These are phyloP conservation scores for Calonectria pseudoreteaudii DNA, from an alignment of 2,329 filamentous ascomycete genomes.

Conservation along the genomic window DNA sequence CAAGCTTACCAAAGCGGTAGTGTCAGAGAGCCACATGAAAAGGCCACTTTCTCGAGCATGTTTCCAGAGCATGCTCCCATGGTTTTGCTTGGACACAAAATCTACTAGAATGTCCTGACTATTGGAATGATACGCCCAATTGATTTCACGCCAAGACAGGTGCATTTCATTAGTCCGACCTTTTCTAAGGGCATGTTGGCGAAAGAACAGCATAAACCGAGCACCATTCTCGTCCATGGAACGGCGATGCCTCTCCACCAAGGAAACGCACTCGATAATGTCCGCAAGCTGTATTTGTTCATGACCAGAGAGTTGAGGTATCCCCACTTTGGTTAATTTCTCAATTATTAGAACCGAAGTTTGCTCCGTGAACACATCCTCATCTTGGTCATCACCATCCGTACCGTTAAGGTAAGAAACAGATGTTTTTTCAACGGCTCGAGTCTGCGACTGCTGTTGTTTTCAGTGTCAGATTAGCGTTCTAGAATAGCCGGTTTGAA, in stretches of 20 bases:
- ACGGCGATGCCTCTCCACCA: conserved; percentile 86
- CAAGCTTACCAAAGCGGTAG: conserved; percentile 75
- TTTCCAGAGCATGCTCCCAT: conserved; percentile 85
- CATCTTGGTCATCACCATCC: conserved; percentile 60
- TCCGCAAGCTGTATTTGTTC: conserved; percentile 89
- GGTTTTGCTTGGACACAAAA: conserved; percentile 83
- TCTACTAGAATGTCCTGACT: conserved; percentile 92
- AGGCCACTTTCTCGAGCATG: conserved; percentile 88
- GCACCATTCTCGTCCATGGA: conserved; percentile 93
- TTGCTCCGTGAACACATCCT: conserved; percentile 76
- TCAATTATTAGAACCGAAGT: conserved; percentile 79
- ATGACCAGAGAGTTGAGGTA: conserved; percentile 84
- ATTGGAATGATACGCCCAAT: conserved; percentile 85
- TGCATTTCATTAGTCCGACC: conserved; percentile 72
- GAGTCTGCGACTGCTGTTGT: conserved; percentile 31
- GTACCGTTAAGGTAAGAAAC: conserved; percentile 52
- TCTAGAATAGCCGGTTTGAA: background rate
- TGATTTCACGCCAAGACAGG: conserved; percentile 83
- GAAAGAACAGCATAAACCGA: conserved; percentile 88
- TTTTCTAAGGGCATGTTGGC: conserved; percentile 80
- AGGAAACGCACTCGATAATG: conserved; percentile 85
- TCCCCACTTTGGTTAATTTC: conserved; percentile 77
- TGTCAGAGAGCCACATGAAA: conserved; percentile 93
- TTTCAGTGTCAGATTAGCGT: conserved; percentile 16
- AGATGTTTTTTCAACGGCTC: conserved; percentile 45